Conservation (phyloP, 2,329 filamentous ascomycete genomes). For the Diaporthe citri region DNA sequence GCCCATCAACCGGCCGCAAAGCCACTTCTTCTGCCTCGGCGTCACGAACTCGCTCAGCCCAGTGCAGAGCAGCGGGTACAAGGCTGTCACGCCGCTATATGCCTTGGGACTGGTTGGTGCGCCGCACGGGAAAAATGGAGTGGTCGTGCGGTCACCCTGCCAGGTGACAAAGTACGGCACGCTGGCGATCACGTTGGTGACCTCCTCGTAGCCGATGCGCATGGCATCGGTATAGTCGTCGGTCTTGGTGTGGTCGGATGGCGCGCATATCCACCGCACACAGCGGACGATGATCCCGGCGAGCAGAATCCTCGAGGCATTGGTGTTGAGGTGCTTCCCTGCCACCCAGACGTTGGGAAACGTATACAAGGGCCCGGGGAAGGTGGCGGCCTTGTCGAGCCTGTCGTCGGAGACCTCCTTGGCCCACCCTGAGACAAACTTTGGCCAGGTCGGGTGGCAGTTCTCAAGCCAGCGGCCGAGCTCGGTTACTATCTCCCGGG, state of each 20-base stretch:
- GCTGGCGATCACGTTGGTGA: conserved; percentile 43
- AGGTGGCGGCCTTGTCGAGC: conserved; percentile 40
- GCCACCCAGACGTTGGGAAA: conserved; percentile 45
- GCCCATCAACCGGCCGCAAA: conserved; percentile 41
- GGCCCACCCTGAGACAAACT: conserved; percentile 41
- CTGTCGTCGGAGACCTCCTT: conserved; percentile 39
- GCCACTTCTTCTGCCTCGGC: conserved; percentile 40
- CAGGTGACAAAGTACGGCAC: conserved; percentile 45
- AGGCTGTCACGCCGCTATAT: conserved; percentile 42
- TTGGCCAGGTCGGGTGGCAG: conserved; percentile 43
- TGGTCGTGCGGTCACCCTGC: conserved; percentile 43
- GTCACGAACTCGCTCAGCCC: conserved; percentile 43
- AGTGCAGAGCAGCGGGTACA: conserved; percentile 44
- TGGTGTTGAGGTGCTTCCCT: conserved; percentile 45
- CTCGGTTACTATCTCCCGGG: conserved; percentile 41
- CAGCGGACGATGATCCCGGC: conserved; percentile 43
- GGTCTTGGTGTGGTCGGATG: conserved; percentile 43
- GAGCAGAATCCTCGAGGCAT: conserved; percentile 43
- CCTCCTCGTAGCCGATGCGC: conserved; percentile 42
- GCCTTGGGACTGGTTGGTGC: conserved; percentile 45
- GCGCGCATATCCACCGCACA: conserved; percentile 44
- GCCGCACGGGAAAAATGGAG: conserved; percentile 44
- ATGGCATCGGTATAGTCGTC: conserved; percentile 42
- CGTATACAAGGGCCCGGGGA: conserved; percentile 42
- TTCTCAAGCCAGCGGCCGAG: conserved; percentile 43